Conservation (phyloP, 306 rosid species). For the Cucurbita ficifolia region DNA sequence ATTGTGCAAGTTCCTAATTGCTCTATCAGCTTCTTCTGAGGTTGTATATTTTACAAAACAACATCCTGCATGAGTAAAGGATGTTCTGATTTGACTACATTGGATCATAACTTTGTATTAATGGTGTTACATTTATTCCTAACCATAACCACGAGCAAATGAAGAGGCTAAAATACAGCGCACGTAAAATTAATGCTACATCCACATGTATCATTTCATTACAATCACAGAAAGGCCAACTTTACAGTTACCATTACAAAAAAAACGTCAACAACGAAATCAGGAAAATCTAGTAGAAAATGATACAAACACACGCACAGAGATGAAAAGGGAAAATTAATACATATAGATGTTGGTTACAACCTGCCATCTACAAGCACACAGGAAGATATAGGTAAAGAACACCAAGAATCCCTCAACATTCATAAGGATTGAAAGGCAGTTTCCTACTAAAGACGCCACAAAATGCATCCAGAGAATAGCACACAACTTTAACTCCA, state of each 20-base stretch:
- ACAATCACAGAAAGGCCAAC: neutral
- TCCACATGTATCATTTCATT: neutral
- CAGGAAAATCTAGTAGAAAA: neutral
- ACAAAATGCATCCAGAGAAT: neutral
- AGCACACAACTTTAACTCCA: neutral
- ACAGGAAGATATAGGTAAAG: neutral
- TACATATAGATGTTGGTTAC: neutral
- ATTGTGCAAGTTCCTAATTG: slow-evolving; percentile 90
- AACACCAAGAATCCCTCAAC: neutral
- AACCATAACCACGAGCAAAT: neutral
- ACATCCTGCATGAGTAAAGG: slow-evolving; percentile 72
- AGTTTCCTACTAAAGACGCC: neutral
- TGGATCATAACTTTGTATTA: slow-evolving; percentile 4
- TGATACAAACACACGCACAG: neutral
- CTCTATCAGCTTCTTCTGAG: slow-evolving; percentile 86
- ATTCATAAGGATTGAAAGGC: neutral
- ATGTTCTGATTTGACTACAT: slow-evolving; percentile 12
- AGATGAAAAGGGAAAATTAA: neutral
- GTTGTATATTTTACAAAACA: slow-evolving; percentile 91
- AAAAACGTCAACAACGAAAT: neutral
- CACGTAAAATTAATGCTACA: neutral
- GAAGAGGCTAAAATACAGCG: neutral
- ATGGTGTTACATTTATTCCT: neutral
- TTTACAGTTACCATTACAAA: neutral
- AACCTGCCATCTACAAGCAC: neutral